Conservation (phyloP, 2,329 filamentous ascomycete genomes). For the Bipolaris oryzae region DNA sequence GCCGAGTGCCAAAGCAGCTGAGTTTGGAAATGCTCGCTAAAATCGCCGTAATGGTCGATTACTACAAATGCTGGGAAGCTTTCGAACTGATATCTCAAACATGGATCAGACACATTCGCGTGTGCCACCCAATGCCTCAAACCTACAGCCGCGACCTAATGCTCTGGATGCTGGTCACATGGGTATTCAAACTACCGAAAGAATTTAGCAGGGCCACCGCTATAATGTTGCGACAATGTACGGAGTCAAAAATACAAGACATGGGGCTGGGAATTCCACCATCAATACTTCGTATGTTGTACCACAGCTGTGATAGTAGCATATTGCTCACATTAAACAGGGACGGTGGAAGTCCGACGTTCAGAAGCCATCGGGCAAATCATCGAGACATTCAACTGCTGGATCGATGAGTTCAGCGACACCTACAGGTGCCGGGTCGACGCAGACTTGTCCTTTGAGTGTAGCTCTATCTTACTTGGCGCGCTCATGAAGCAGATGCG, state of each 20-base stretch:
- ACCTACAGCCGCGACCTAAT: constrained; percentile 24
- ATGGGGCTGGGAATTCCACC: constrained; percentile 19
- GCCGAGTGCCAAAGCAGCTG: constrained; percentile 49
- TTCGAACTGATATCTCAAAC: constrained; percentile 52
- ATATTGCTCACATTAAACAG: background rate
- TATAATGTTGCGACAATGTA: constrained; percentile 1
- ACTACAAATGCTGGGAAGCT: constrained; percentile 51
- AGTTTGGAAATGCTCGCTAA: constrained; percentile 53
- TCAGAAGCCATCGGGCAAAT: background rate
- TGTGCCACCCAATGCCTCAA: constrained; percentile 5
- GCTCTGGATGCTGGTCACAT: constrained; percentile 33
- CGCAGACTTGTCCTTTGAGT: constrained; percentile 7
- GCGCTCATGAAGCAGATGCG: constrained; percentile 26
- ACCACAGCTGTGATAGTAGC: background rate
- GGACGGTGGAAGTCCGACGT: background rate
- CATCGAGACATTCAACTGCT: background rate
- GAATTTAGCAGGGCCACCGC: constrained; percentile 18
- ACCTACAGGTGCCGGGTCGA: background rate
- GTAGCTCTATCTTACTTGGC: constrained; percentile 25
- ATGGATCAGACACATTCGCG: constrained; percentile 48
- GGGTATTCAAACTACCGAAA: constrained; percentile 22
- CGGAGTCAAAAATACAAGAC: constrained; percentile 1
- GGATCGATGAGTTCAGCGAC: background rate
- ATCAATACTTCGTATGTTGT: constrained; percentile 10
- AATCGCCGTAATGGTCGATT: constrained; percentile 53